phyloP scores from a whole-genome alignment of 108 stramenopile species.

The Craspedostauros australis region DNA sequence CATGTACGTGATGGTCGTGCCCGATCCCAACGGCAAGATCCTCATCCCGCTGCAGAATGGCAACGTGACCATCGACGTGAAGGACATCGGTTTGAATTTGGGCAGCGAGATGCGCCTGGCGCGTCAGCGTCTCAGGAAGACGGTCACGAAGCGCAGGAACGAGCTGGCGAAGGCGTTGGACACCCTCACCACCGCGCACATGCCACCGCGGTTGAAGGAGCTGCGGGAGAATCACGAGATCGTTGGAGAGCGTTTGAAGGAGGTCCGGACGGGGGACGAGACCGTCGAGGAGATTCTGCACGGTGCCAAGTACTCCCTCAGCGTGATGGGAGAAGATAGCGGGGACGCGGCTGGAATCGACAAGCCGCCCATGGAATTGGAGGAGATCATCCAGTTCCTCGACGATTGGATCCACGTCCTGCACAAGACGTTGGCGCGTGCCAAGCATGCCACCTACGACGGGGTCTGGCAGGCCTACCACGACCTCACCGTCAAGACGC shows the following conservation, averaged over 20 bases:
- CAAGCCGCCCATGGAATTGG: conserved; percentile 66
- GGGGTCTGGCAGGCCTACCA: conserved; percentile 83
- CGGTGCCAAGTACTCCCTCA: conserved; percentile 3
- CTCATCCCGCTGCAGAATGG: too few relatives aligned
- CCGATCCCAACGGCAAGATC: conserved; percentile 11
- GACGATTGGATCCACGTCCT: conserved; percentile 55
- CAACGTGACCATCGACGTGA: too few relatives aligned
- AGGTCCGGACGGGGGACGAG: conserved; percentile 66
- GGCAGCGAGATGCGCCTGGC: too few relatives aligned
- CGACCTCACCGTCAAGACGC: conserved; percentile 63
- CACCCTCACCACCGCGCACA: conserved; percentile 25
- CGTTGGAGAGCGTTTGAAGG: conserved; percentile 68
- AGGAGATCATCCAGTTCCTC: conserved; percentile 60
- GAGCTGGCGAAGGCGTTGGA: conserved; percentile 26
- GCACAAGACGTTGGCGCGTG: conserved; percentile 39
- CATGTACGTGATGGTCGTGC: conserved; percentile 14
- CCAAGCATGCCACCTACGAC: conserved; percentile 56
- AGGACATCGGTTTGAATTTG: too few relatives aligned
- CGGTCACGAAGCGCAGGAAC: conserved; percentile 18
- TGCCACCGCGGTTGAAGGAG: conserved; percentile 42
- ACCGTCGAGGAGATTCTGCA: conserved; percentile 74
- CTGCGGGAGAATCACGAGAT: conserved; percentile 56
- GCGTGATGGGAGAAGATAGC: conserved; percentile 2
- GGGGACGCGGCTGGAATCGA: too few relatives aligned
- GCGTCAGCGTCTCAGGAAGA: conserved; percentile 9